Conservation (phyloP, 1,284 basidiomycete genomes). For the Leccinum solheimii region DNA sequence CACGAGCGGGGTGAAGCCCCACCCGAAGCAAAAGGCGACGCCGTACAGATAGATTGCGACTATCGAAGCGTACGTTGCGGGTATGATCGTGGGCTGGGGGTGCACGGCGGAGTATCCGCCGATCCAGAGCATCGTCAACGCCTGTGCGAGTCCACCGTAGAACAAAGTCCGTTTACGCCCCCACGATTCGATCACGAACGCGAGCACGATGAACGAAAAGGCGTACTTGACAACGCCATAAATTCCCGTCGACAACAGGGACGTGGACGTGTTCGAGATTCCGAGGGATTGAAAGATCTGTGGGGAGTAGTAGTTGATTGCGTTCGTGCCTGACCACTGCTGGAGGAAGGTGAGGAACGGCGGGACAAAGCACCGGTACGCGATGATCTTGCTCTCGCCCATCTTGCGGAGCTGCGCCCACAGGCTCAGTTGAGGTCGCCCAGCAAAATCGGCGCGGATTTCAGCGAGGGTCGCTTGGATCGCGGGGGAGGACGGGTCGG, state of each 20-base stretch:
- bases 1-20: constrained; percentile 45
- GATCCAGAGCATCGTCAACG: constrained; percentile 50
- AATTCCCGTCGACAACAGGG: constrained; percentile 60
- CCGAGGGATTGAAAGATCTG: constrained; percentile 55
- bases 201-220: constrained; percentile 41
- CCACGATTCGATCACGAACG: constrained; percentile 46
- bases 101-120: constrained; percentile 45
- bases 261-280: constrained; percentile 49
- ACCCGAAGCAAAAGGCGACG: constrained; percentile 45
- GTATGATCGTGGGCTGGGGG: constrained; percentile 32
- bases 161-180: constrained; percentile 50
- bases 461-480: constrained; percentile 51
- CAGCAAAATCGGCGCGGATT: constrained; percentile 50
- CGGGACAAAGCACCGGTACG: constrained; percentile 52
- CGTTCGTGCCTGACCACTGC: constrained; percentile 63
- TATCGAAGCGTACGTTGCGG: constrained; percentile 47
- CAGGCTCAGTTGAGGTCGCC: constrained; percentile 41
- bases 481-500: constrained; percentile 39
- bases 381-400: constrained; percentile 45
- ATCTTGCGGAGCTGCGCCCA: constrained; percentile 43
- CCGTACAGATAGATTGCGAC: constrained; percentile 52
- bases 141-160: constrained; percentile 46
- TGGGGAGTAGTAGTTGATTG: constrained; percentile 56
- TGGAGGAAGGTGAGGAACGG: constrained; percentile 56
- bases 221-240: constrained; percentile 63